Base-by-base conservation (phyloP, 2,329 filamentous ascomycete genomes). In the Microcyclospora tardicrescens region DNA sequence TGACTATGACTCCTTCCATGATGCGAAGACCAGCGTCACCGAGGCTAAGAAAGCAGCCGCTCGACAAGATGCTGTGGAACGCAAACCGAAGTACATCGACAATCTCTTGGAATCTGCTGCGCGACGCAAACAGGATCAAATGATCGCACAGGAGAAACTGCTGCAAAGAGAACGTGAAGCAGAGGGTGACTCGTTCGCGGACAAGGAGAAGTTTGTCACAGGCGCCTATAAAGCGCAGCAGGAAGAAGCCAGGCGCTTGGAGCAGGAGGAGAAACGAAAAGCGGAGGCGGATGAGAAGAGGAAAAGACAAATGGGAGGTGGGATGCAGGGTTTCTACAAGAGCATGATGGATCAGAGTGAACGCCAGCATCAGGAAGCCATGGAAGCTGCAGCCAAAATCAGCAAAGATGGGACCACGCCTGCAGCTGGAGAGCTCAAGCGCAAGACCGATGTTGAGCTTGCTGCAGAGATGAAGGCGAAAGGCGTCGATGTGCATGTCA, bases 131-230 rank as follows among this genome's bases (percentile, higher is more conserved):
- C 76, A 84, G 38, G 84, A 91, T 58, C 74, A 80, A 34, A 68
- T 81, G 35, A 78, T 86, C 19, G 84, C 84, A 2, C 79, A 84
- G 54, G 84, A 91, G 62, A 85, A 85, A 61, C 75, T 82, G 59
- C 69, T 91, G 50, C 78, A 82, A 50, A 72, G 78, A 16, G 84
- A 91, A 57, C 72, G 84, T 34, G 83, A 83, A 52, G 79, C 75
- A 0, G 84, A 91, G 57, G 84, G 84, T 13, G 84, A 89, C 28
- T 80, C 81, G 54, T 91, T 77, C 52, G 80, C 73, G 0, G 84
- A 80, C 51, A 91, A 87, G 63, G 84, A 91, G 56, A 84, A 80
- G 60, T 91, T 91, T 49, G 84, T 91, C 28, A 91, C 84, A 0
- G 79, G 77, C 41, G 83, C 83, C 28, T 93, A 91, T 58, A 84